Base-by-base conservation (phyloP, 1,139 yeast genomes). In the Blastobotrys aristatus region DNA sequence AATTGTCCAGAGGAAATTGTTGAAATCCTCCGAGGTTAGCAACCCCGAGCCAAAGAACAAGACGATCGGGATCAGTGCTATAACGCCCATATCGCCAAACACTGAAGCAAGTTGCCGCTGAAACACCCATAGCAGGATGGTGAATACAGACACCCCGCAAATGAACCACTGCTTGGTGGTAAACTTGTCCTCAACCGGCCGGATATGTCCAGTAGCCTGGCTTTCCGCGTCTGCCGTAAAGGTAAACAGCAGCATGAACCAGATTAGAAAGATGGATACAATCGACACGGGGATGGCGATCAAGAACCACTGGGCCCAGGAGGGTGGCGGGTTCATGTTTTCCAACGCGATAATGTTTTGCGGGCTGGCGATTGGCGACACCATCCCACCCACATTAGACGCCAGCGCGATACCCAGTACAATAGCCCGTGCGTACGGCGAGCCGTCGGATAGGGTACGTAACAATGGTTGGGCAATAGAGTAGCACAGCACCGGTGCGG, bases 291-390 rank as follows among this genome's bases (percentile, higher is more conserved):
- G 97, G 24, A 89, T 70, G 0, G 96, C 80, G 43, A 90, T 80
- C 13, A 83, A 80, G 64, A 90, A 90, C 97, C 97, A 90, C 62
- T 86, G 85, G 13, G 85, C 83, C 97, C 97, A 90, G 14, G 95
- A 86, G 2, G 97, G 96, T 54, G 76, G 81, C 4, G 97, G 97
- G 47, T 71, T 72, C 97, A 90, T 90, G 55, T 84, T 73, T 53
- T 88, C 88, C 46, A 90, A 73, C 1, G 96, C 95, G 60, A 90
- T 81, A 54, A 90, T 86, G 65, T 90, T 90, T 64, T 90, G 97
- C 3, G 97, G 97, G 7, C 96, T 86, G 1, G 97, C 88, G 61
- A 90, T 90, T 10, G 97, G 97, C 2, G 96, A 87, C 0, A 95
- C 84, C 95, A 89, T 89, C 58, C 97, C 97, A 24, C 96, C 97